Percentiles rank a stretch among this genome's conserved stretches.
Conservation (phyloP, 1,284 basidiomycete species). For the Phellinidium pouzarii region DNA sequence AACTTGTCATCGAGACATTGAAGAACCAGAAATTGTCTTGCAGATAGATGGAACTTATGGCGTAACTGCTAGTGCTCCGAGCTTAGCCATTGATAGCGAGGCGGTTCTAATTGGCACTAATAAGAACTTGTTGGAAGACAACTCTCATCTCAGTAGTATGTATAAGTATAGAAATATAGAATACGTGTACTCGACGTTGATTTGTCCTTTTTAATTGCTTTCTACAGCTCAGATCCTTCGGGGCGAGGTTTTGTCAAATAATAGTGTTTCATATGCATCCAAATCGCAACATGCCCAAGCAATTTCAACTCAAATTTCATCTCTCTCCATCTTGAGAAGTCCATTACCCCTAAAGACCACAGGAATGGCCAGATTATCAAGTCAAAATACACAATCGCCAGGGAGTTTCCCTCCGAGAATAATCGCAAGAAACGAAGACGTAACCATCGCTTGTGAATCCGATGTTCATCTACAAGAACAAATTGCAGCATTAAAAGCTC, state of each 20-base stretch:
- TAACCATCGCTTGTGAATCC: not conserved
- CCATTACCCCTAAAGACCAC: not conserved
- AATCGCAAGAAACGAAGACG: not conserved
- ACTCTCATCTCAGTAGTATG: not conserved
- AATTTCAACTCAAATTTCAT: not conserved
- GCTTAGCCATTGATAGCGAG: not conserved
- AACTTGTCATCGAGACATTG: constrained; percentile 29
- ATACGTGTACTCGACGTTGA: not conserved
- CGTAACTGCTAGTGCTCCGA: not conserved
- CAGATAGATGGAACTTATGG: constrained; percentile 15
- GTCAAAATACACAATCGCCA: not conserved
- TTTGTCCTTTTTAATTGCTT: not conserved
- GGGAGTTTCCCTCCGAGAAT: not conserved
- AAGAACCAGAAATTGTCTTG: constrained; percentile 9
- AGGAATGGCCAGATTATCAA: not conserved
- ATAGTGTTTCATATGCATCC: not conserved
- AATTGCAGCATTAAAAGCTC: constrained; percentile 13
- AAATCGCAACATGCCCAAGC: not conserved
- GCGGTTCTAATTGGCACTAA: not conserved
- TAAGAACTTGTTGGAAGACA: not conserved
- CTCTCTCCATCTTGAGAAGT: not conserved
- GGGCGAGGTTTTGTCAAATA: not conserved
- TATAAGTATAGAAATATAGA: not conserved
- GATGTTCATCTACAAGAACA: constrained; percentile 7
- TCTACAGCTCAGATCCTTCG: not conserved